Conservation (phyloP, 768 basidiomycete genomes). For the Trametes cinnabarina region DNA sequence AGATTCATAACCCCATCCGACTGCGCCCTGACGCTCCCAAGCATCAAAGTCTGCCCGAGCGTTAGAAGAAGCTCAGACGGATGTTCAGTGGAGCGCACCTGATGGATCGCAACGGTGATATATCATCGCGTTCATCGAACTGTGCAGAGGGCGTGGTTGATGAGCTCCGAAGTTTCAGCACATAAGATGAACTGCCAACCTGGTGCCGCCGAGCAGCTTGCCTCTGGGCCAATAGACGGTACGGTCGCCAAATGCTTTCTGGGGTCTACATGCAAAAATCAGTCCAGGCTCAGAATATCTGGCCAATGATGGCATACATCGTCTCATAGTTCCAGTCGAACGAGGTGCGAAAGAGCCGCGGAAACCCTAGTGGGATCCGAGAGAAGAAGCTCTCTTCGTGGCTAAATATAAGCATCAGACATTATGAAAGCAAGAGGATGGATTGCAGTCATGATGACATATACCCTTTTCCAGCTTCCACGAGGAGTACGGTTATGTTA, state of each 20-base stretch:
- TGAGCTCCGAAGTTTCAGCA: no score
- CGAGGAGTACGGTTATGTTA: constrained; percentile 45
- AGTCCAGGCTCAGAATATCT: no score
- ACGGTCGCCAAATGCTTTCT: constrained; percentile 15
- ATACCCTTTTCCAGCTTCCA: constrained; percentile 63
- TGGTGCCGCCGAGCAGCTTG: constrained; percentile 28
- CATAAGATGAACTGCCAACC: constrained; percentile 8
- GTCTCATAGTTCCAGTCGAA: constrained; percentile 39
- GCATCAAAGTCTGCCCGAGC: constrained; percentile 22
- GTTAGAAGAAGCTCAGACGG: not conserved
- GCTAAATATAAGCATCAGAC: not conserved
- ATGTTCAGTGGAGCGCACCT: constrained; percentile 6
- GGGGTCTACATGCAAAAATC: no score
- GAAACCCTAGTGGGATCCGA: constrained; percentile 21
- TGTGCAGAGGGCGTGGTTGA: not conserved
- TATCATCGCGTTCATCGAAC: constrained; percentile 27
- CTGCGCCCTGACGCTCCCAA: constrained; percentile 22
- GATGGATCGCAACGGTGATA: constrained; percentile 27
- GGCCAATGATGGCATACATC: no score
- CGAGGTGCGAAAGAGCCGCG: constrained; percentile 41
- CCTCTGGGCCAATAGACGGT: constrained; percentile 26
- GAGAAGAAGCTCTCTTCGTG: constrained; percentile 14
- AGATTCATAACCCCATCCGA: constrained; percentile 26
- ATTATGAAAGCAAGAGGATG: not conserved
- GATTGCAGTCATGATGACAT: not conserved